Evolutionary conservation across 257 asterid species (phyloP).

Genomic region (Solanum etuberosum): DNA sequence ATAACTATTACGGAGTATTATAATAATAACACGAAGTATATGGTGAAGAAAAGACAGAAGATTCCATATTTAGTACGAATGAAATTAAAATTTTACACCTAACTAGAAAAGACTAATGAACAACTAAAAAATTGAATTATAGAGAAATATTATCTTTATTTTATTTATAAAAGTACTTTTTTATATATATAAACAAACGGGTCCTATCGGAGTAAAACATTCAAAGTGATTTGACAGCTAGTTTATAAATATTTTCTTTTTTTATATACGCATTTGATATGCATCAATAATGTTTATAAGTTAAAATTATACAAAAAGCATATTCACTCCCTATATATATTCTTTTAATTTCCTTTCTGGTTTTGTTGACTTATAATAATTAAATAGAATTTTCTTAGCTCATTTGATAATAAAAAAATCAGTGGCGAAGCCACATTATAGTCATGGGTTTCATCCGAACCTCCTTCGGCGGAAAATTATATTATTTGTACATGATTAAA

Average conservation of each 20-base stretch:
- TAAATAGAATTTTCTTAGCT: background rate
- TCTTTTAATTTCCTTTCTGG: background rate
- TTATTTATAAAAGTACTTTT: too few species aligned
- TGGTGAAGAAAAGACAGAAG: background rate
- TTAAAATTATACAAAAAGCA: background rate
- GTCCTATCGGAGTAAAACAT: background rate
- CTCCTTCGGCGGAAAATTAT: accelerated
- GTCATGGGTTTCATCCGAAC: too few species aligned
- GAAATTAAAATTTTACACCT: background rate
- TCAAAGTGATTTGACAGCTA: background rate
- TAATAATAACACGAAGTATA: background rate
- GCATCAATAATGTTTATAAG: background rate
- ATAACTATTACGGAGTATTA: too few species aligned
- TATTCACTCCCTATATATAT: background rate
- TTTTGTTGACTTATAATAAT: background rate
- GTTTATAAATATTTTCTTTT: background rate
- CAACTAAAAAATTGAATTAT: background rate
- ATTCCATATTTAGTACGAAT: background rate
- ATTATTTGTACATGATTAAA: too few species aligned
- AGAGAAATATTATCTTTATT: background rate
- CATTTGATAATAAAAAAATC: background rate
- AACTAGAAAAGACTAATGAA: background rate
- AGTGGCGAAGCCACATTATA: too few species aligned
- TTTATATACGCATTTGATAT: background rate
- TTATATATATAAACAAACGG: background rate